phyloP scores from a whole-genome alignment of 176 grass and related monocot genomes.

The maize (Zea mays) region Zm-B73-REFERENCE-NAM-5.0 NC_050103.1:75537001-75537500 shows the following conservation, averaged over 20 bases:
- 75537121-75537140: constrained; percentile 30
- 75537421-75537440: constrained; percentile 29
- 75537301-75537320: background rate
- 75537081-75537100: constrained; percentile 2
- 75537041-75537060: background rate
- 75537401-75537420: constrained; percentile 44
- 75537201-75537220: constrained; percentile 14
- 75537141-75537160: constrained; percentile 5
- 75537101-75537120: too few species aligned
- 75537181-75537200: constrained; percentile 29
- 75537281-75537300: too few species aligned
- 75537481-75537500: background rate
- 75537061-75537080: constrained; percentile 14
- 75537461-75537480: constrained; percentile 4
- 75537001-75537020: background rate
- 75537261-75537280: constrained; percentile 38
- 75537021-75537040: constrained; percentile 15
- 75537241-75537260: constrained; percentile 7
- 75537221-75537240: constrained; percentile 28
- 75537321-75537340: constrained; percentile 35
- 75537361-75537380: too few species aligned
- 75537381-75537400: constrained; percentile 29
- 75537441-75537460: constrained; percentile 14
- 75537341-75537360: too few species aligned
- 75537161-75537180: constrained; percentile 29